Conservation (phyloP, 73 alveolate genomes). For the Paramecium pentaurelia region DNA sequence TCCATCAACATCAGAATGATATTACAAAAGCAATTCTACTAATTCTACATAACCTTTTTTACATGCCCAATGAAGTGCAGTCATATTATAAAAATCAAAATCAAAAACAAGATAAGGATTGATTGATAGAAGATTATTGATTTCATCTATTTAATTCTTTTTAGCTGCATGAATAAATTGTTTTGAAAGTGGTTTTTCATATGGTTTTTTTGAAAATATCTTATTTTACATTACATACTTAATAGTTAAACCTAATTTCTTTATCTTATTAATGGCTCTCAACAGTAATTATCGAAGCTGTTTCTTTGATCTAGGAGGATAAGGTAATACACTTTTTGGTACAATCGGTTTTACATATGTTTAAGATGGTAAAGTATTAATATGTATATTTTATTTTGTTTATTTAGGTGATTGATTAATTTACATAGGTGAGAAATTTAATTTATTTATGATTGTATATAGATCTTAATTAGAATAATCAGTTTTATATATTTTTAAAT, state of each 20-base stretch:
- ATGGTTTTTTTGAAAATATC: conserved; percentile 31
- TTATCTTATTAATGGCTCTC: conserved; percentile 26
- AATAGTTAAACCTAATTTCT: background rate
- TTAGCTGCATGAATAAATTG: conserved; percentile 36
- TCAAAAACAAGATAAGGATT: conserved; percentile 41
- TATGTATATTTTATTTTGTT: background rate
- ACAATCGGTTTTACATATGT: background rate
- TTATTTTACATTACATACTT: conserved; percentile 1
- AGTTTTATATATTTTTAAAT: background rate
- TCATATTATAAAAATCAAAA: conserved; percentile 35
- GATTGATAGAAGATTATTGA: background rate
- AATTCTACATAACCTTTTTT: conserved; percentile 16
- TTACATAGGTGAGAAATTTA: background rate
- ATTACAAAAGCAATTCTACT: background rate
- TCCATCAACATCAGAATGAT: conserved; percentile 39
- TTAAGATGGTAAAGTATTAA: background rate
- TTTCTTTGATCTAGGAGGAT: conserved; percentile 33
- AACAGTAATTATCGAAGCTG: background rate
- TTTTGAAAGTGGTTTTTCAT: conserved; percentile 12
- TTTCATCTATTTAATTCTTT: background rate
- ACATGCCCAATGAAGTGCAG: conserved; percentile 47
- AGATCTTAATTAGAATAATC: background rate
- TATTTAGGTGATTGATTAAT: background rate
- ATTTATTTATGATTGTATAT: background rate
- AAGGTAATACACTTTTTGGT: background rate